Base-by-base conservation (phyloP, 2,329 filamentous ascomycete genomes). In the Colletotrichum sp. region DNA sequence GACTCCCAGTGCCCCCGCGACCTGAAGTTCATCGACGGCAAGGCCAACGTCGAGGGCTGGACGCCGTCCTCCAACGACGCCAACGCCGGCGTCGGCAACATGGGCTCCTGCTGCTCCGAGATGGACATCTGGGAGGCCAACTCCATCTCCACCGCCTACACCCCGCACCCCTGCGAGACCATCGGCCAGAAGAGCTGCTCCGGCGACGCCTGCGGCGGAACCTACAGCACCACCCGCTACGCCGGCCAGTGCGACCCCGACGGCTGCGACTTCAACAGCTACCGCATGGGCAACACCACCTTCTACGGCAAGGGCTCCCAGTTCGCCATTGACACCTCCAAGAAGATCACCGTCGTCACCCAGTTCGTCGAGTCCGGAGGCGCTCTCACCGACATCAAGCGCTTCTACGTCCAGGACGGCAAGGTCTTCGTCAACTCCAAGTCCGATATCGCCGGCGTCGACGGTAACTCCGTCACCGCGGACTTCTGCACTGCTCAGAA, bases 251-350 rank as follows among this genome's bases (percentile, higher is more conserved):
- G 92, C 82, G 92, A 94, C 81, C 90, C 91, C 74, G 91, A 93
- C 79, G 92, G 92, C 58, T 94, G 92, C 78, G 92, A 93, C 81
- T 93, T 92, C 88, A 93, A 93, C 88, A 81, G 87, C 66, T 93
- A 89, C 89, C 91, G 92, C 80, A 86, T 90, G 86, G 92, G 92
- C 76, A 87, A 91, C 83, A 84, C 84, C 69, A 84, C 83, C 81
- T 94, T 93, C 86, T 93, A 90, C 84, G 92, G 92, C 66, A 78
- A 77, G 31, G 83, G 83, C 68, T 83, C 87, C 1, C 86, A 87
- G 76, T 86, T 86, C 80, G 90, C 84, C 65, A 84, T 94, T 76
- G 89, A 93, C 80, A 91, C 90, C 69, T 87, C 82, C 76, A 85
- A 86, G 79, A 88, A 89, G 77, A 83, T 93, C 77, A 93, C 91